phyloP scores from a whole-genome alignment of 805 yeast species.

The Starmerella scarabaei region DNA sequence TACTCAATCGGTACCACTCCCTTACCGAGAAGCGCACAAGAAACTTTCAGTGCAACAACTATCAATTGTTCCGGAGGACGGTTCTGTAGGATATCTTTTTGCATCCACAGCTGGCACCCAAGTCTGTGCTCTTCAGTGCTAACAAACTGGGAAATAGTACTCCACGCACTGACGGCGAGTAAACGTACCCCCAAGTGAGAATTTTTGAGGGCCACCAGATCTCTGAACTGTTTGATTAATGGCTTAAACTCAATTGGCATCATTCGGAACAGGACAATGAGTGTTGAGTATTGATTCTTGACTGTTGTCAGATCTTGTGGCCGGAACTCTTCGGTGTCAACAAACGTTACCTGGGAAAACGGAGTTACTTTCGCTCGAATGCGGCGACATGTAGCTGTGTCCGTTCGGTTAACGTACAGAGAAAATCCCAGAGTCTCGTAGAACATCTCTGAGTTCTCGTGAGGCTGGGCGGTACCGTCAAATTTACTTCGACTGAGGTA shows the following conservation, averaged over 20 bases:
- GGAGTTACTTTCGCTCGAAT: slow-evolving; percentile 21
- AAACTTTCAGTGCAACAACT: slow-evolving; percentile 1
- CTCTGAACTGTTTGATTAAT: slow-evolving; percentile 17
- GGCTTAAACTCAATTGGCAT: slow-evolving; percentile 9
- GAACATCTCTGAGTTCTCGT: slow-evolving; percentile 14
- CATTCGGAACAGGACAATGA: slow-evolving; percentile 17
- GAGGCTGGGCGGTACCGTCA: slow-evolving; percentile 13
- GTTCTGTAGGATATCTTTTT: slow-evolving; percentile 5
- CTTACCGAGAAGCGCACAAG: background rate
- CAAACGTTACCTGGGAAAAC: slow-evolving; percentile 14
- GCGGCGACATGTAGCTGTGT: slow-evolving; percentile 2
- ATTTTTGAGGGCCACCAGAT: slow-evolving; percentile 12
- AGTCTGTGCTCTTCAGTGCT: background rate
- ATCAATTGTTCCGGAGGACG: slow-evolving; percentile 6
- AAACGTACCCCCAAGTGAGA: slow-evolving; percentile 19
- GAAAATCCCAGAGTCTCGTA: slow-evolving; percentile 21
- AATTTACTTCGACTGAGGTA: slow-evolving; percentile 13
- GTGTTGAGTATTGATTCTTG: slow-evolving; percentile 18
- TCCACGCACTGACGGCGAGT: slow-evolving; percentile 21
- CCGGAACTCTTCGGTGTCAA: slow-evolving; percentile 11
- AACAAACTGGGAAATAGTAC: slow-evolving; percentile 7
- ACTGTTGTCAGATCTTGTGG: slow-evolving; percentile 16
- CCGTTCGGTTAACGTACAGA: slow-evolving; percentile 3
- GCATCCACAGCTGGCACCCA: slow-evolving; percentile 18
- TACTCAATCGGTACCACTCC: slow-evolving; percentile 10